Base-by-base conservation (phyloP, 805 yeast genomes). In the Barnettozyma siamensis region DNA sequence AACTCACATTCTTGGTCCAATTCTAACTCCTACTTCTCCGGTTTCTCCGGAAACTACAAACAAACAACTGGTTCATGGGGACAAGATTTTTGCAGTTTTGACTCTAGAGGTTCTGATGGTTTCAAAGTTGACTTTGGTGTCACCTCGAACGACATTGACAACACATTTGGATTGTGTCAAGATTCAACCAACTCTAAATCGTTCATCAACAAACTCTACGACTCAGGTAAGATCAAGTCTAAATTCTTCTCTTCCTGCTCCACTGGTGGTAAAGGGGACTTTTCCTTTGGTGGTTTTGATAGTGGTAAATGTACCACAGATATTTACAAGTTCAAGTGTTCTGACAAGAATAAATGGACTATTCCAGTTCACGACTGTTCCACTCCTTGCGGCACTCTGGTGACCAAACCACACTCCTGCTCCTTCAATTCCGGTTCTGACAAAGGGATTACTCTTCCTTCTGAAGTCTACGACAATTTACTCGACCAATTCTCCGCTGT, bases 281-380 rank as follows among this genome's bases (percentile, higher is more conserved):
- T 49, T 36, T 43, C 44, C n/a, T 76, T 76, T 54, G 81, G 83
- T 30, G 82, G 76, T 26, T 58, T 73, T 35, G 80, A 76, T 51
- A 65, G 62, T 28, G 57, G 63, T 29, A 73, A 73, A 59, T 75
- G 66, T 53, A 31, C 51, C 0, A 80, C 80, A 19, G 48, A 56
- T 9, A 56, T 75, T 32, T 28, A 18, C 34, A 40, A 39, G 9
- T 38, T 43, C 23, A 34, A 41, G 23, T 42, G 46, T 43, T 28
- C 41, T 13, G 30, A 28, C 17, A 31, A 41, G 17, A 24, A 11
- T 12, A 40, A 43, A 47, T 29, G 48, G 46, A 16, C 66, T 59
- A 36, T 53, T 38, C 35, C 54, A 44, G 34, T 57, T 38, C 43
- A 53, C 52, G 44, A 58, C 35, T 11, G 49, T 31, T 26, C 47